Evolutionary conservation across 306 rosid species (phyloP).

Genomic region (Leucaena leucocephala): DNA sequence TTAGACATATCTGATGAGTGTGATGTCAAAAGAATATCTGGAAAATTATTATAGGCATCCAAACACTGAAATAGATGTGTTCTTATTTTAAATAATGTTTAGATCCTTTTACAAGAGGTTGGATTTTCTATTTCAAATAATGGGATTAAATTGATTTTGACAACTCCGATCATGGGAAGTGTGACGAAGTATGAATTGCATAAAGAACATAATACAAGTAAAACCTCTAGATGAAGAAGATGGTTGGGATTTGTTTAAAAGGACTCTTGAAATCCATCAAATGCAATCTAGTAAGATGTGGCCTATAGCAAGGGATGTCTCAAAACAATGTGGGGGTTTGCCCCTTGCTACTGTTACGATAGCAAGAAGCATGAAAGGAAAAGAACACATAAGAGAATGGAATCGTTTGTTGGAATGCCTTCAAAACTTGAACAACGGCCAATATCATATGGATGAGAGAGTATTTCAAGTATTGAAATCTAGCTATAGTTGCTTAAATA

Average conservation of each 20-base stretch:
- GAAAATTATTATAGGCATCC: neutral
- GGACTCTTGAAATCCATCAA: neutral
- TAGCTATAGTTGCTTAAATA: neutral
- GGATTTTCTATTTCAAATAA: neutral
- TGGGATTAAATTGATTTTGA: neutral
- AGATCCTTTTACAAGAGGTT: neutral
- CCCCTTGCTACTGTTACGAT: neutral
- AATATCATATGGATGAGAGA: neutral
- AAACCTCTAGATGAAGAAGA: neutral
- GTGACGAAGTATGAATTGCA: neutral
- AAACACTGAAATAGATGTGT: neutral
- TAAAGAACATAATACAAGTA: neutral
- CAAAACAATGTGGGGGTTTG: neutral
- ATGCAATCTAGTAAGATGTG: neutral
- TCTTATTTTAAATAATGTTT: neutral
- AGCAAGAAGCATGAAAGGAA: neutral
- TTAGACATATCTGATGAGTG: neutral
- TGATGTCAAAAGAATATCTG: neutral
- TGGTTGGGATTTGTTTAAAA: neutral
- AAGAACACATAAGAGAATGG: neutral
- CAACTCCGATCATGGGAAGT: neutral
- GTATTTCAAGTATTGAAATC: neutral
- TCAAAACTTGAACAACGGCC: neutral
- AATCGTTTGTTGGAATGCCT: neutral
- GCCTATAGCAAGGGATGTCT: neutral